Base-by-base conservation (phyloP, 1,284 basidiomycete genomes). In the Athelia sp. region DNA sequence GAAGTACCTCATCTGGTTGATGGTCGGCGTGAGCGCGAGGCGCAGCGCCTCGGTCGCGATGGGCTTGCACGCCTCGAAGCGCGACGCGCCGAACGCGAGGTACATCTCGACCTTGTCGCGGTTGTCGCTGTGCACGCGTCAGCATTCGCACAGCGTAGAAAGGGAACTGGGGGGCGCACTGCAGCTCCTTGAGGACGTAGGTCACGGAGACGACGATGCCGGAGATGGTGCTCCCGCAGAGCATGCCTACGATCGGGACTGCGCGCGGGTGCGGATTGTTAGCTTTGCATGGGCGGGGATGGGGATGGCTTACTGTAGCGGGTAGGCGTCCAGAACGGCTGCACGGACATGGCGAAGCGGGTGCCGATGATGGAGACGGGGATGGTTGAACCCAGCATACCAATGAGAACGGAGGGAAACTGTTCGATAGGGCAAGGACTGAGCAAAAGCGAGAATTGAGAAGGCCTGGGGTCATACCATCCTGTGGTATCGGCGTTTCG, bases 191-290 rank as follows among this genome's bases (percentile, higher is more conserved):
- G 43, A 89, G 66, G 11, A 87, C 73, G 49, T 78, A 83, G 49
- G 78, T 80, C 3, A 85, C 70, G 0, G 82, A 76, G 0, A 93
- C 76, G 2, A 88, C 81, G 19, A 92, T 79, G 1, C 82, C 80
- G 0, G 84, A 84, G 50, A 93, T 87, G 0, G 88, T 84, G 52
- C 78, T 81, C 3, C 90, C 90, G 46, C 90, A 87, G 2, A 93
- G 72, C 91, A 93, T 93, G n/a, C 91, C 90, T 9, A 92, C 75
- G 46, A 92, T 79, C 9, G 90, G 90, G 50, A 93, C 90, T 92
- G 50, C 8, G 32, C 19, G 36, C 26, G 45, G 23, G 38, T 10
- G 43, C 14, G n/a, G n/a, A n/a, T 26, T 9, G 36, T 3, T 17
- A 10, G 40, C 11, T 43, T 13, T 11, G 19, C 11, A 10, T 21